phyloP scores from a whole-genome alignment of 805 yeast genomes.

The Candida oleophila region DNA sequence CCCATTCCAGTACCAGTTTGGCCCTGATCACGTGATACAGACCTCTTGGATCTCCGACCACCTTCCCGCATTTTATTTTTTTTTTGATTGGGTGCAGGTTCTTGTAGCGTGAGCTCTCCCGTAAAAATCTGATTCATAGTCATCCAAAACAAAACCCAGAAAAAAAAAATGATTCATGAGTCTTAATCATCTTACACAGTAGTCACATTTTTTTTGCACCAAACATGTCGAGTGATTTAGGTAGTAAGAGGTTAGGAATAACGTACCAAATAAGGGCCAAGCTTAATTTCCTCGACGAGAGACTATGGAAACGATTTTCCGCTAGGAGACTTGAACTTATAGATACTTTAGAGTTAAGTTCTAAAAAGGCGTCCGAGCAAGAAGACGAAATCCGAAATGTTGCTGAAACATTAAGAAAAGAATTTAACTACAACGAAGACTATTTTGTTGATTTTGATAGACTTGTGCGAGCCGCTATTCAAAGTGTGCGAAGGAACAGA shows the following conservation, averaged over 20 bases:
- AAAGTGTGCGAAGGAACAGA: slow-evolving; percentile 85
- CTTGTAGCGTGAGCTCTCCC: not conserved
- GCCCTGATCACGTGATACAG: too few relatives aligned
- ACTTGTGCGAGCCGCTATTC: slow-evolving; percentile 89
- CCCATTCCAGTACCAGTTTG: too few relatives aligned
- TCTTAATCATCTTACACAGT: too few relatives aligned
- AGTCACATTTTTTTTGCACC: too few relatives aligned
- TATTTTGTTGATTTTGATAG: slow-evolving; percentile 77
- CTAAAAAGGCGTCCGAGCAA: slow-evolving; percentile 88
- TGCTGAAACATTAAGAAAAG: slow-evolving; percentile 72
- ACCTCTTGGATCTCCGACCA: too few relatives aligned
- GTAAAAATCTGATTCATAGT: slow-evolving; percentile 1
- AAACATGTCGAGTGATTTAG: not conserved
- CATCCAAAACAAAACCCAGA: not conserved
- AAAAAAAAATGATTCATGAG: slow-evolving; percentile 3
- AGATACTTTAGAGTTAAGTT: slow-evolving; percentile 63
- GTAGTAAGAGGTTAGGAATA: slow-evolving; percentile 44
- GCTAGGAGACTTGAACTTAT: slow-evolving; percentile 86
- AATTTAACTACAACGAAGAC: slow-evolving; percentile 66
- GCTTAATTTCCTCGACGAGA: slow-evolving; percentile 76
- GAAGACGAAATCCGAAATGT: slow-evolving; percentile 77
- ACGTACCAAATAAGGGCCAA: slow-evolving; percentile 59
- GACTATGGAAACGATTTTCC: slow-evolving; percentile 86
- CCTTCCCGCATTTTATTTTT: too few relatives aligned
- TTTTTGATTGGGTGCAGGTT: not conserved